Evolutionary conservation across 1,139 yeast genomes (phyloP), one percentile per base, ranked within the genome.

Genomic region (Casaregolazyma suthepensis): DNA sequence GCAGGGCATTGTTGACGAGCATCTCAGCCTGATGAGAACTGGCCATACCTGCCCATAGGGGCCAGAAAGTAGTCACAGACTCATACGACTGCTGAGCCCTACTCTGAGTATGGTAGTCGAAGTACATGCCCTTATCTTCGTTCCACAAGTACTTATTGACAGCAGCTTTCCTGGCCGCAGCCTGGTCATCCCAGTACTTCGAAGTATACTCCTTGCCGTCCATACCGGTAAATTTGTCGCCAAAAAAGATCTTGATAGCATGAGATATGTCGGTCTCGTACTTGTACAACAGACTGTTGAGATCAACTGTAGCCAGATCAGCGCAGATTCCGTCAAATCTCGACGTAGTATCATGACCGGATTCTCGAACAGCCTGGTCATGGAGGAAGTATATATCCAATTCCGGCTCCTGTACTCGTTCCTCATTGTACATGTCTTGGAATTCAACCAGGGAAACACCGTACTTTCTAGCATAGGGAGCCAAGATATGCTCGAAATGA

Each of bases 301-400:
- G 76, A 68, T 93, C 99, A 53, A 93, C 85, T 0, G 98, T 93
- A 1, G 96, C 97, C 59, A 93, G 73, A 66, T 87, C 75, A 0
- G 96, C 97, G 70, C 96, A 89, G 51, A 81, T 79, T 38, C 96
- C 96, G 71, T 91, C 97, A 53, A 93, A 74, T 63, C 99, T 77
- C 67, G 91, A 90, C 2, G 93, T 79, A 0, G 98, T 94, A 68
- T 93, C 99, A 68, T 93, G 99, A 1, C 99, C 99, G 46, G 95
- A 85, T 71, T 93, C 99, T 65, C 99, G 80, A 15, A 93, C 96
- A 1, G 96, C 98, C 57, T 98, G 78, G 69, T 93, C 99, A 67
- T 93, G 96, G 53, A 87, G 70, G 69, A 93, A 88, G 69, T 89
- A 94, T 59, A 83, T 90, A 65, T 93, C 99, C 54, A 93, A 75